Conservation (phyloP, 2,329 filamentous ascomycete genomes). For the Aspergillus sclerotialis region DNA sequence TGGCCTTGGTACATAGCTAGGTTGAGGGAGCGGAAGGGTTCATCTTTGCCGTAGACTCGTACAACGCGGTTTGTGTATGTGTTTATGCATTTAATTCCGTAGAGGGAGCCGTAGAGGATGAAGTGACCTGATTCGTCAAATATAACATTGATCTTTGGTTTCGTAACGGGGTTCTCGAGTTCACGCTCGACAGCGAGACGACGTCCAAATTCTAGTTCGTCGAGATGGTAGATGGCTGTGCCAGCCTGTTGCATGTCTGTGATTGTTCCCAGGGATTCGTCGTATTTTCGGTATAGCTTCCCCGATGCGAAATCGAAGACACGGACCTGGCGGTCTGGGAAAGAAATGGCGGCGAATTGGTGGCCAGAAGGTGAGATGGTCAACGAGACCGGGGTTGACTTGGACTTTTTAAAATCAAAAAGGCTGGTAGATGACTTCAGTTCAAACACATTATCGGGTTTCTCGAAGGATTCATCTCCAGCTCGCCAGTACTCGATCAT, state of each 20-base stretch:
- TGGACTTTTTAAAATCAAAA: slow-evolving; percentile 96
- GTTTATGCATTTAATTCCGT: slow-evolving; percentile 92
- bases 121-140: slow-evolving; percentile 98
- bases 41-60: slow-evolving; percentile 83
- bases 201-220: slow-evolving; percentile 86
- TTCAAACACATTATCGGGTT: slow-evolving; percentile 84
- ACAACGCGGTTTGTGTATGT: slow-evolving; percentile 89
- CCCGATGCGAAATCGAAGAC: slow-evolving; percentile 87
- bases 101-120: slow-evolving; percentile 84
- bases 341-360: slow-evolving; percentile 81
- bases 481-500: slow-evolving; percentile 98
- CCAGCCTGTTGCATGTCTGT: slow-evolving; percentile 96
- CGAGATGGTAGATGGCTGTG: slow-evolving; percentile 70
- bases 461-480: slow-evolving; percentile 65
- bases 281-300: slow-evolving; percentile 86
- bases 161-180: slow-evolving; percentile 62
- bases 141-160: slow-evolving; percentile 71
- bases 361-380: slow-evolving; percentile 79
- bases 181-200: slow-evolving; percentile 81
- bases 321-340: slow-evolving; percentile 87
- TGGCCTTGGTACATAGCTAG: slow-evolving; percentile 88
- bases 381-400: slow-evolving; percentile 73
- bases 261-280: slow-evolving; percentile 83
- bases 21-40: slow-evolving; percentile 76
- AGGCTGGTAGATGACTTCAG: slow-evolving; percentile 91